These are phyloP conservation scores for Dorcoceras hygrometricum DNA, from an alignment of 257 asterid genomes.

Conservation along the genomic window DNA sequence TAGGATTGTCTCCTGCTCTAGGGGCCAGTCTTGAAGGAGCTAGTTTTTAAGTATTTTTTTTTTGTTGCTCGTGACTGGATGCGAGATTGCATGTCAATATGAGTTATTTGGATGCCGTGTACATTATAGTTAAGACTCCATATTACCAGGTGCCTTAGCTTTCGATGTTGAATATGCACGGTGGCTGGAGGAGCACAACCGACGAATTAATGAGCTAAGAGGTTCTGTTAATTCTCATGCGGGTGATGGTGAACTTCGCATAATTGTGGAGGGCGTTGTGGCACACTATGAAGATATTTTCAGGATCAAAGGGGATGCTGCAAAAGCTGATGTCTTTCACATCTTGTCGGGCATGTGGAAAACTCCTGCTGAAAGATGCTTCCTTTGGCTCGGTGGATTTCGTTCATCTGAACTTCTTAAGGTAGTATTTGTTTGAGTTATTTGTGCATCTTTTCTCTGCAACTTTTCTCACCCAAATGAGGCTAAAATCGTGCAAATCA, in stretches of 20 bases:
- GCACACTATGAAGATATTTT: conserved; percentile 89
- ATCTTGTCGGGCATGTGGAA: conserved; percentile 98
- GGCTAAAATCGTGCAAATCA: neutral
- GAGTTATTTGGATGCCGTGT: conserved; percentile 9
- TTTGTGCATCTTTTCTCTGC: neutral
- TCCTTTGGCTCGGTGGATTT: conserved; percentile 97
- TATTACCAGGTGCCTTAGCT: conserved; percentile 83
- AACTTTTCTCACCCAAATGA: neutral
- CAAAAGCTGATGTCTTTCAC: conserved; percentile 91
- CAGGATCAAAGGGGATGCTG: conserved; percentile 91
- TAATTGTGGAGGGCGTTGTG: conserved; percentile 79
- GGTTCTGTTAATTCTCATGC: conserved; percentile 96
- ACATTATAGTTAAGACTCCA: conserved; percentile 21
- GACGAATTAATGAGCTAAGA: conserved; percentile 81
- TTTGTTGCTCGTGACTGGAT: conserved; percentile 13
- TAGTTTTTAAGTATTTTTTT: too few species aligned
- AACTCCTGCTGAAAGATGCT: conserved; percentile 96
- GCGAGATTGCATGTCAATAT: conserved; percentile 21
- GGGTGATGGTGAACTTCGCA: conserved; percentile 90
- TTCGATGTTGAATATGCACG: conserved; percentile 95
- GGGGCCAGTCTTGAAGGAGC: neutral
- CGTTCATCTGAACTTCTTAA: conserved; percentile 94
- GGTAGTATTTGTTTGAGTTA: conserved; percentile 33
- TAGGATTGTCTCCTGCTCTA: neutral
- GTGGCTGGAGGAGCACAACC: conserved; percentile 94